phyloP scores from a whole-genome alignment of 2,329 filamentous ascomycete genomes.

The Claviceps digitariae region DNA sequence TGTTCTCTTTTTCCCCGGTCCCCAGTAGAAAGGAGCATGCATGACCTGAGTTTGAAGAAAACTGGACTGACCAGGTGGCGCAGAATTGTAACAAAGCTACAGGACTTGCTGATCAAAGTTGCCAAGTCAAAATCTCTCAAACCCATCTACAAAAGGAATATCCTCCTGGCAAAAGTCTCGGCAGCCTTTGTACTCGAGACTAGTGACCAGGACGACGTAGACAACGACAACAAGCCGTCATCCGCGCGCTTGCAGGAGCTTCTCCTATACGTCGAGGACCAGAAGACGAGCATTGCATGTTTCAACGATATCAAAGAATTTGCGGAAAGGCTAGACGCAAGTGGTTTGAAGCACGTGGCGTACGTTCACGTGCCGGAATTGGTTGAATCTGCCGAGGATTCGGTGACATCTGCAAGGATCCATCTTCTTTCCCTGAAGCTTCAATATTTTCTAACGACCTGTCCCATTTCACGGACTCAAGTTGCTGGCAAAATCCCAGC shows the following conservation, averaged over 20 bases:
- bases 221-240: constrained; percentile 13
- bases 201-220: constrained; percentile 17
- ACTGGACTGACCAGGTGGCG: constrained; percentile 5
- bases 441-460: constrained; percentile 30
- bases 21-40: not conserved
- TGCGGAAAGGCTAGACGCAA: constrained; percentile 25
- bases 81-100: constrained; percentile 16
- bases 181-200: constrained; percentile 22
- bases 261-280: constrained; percentile 21
- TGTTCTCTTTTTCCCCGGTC: accelerated
- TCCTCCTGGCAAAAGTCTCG: constrained; percentile 24
- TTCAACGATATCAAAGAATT: constrained; percentile 36
- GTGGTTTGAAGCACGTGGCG: constrained; percentile 27
- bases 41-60: not conserved
- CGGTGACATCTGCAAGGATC: constrained; percentile 14
- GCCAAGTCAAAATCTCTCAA: constrained; percentile 16
- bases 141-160: constrained; percentile 26
- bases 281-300: constrained; percentile 23
- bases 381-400: constrained; percentile 14
- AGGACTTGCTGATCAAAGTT: constrained; percentile 18
- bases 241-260: constrained; percentile 23
- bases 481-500: constrained; percentile 10
- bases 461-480: constrained; percentile 13
- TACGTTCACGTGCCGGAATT: constrained; percentile 22
- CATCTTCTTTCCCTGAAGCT: constrained; percentile 27